Evolutionary conservation across 495 filamentous ascomycete species (phyloP).

Genomic region (Astrocystis sublimbata): DNA sequence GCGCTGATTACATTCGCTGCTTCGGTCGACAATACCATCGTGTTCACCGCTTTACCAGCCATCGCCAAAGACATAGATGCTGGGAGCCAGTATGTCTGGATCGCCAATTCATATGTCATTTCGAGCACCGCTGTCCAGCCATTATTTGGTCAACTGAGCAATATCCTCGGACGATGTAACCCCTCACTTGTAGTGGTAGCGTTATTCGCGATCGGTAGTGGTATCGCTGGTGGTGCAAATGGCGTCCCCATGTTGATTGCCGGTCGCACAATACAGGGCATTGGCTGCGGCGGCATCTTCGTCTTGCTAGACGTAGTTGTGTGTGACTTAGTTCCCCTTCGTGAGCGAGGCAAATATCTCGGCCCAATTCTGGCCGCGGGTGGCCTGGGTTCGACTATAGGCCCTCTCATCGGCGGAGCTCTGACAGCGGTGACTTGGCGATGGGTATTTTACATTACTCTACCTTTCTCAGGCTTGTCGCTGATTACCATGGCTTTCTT

Average conservation of each 20-base stretch:
- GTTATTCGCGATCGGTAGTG: constrained; percentile 46
- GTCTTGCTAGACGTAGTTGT: constrained; percentile 69
- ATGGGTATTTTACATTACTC: constrained; percentile 23
- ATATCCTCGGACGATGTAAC: constrained; percentile 47
- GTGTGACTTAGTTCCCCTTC: constrained; percentile 68
- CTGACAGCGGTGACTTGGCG: constrained; percentile 48
- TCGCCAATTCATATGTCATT: constrained; percentile 39
- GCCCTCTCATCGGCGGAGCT: constrained; percentile 68
- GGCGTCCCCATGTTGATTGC: constrained; percentile 60
- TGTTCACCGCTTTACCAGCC: constrained; percentile 38
- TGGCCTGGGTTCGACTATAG: constrained; percentile 64
- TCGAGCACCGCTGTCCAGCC: constrained; percentile 37
- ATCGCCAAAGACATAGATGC: constrained; percentile 33
- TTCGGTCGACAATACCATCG: constrained; percentile 33
- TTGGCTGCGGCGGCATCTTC: constrained; percentile 73
- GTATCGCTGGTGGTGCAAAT: constrained; percentile 38
- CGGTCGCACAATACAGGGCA: constrained; percentile 71
- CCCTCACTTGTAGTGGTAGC: constrained; percentile 34
- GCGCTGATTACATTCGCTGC: constrained; percentile 37
- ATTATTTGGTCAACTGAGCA: constrained; percentile 32
- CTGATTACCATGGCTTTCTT: neutral
- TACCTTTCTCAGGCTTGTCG: neutral
- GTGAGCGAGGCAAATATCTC: constrained; percentile 56
- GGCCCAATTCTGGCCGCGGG: constrained; percentile 57
- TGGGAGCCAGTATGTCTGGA: constrained; percentile 40